phyloP scores from a whole-genome alignment of 1,284 basidiomycete genomes.

The Chalciporus sp. region DNA sequence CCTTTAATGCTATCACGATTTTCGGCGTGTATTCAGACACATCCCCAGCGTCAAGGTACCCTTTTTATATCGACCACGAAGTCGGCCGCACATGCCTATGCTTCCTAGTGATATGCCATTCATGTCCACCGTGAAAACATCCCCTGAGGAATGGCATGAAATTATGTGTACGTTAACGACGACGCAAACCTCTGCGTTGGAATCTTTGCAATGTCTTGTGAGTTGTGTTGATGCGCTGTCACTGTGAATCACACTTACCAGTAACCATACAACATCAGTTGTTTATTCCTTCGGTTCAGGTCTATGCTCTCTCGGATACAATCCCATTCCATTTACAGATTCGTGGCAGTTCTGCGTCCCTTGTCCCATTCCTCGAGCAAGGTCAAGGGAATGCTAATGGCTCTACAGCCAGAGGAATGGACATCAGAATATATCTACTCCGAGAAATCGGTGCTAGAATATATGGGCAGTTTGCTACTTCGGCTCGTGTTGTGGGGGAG shows the following conservation, averaged over 20 bases:
- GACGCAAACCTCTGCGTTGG: conserved; percentile 23
- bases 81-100: conserved; percentile 28
- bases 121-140: conserved; percentile 33
- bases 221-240: conserved; percentile 11
- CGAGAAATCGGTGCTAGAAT: conserved; percentile 20
- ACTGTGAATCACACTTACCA: neutral
- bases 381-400: conserved; percentile 3
- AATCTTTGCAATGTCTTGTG: conserved; percentile 31
- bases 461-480: conserved; percentile 16
- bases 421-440: conserved; percentile 29
- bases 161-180: conserved; percentile 26
- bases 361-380: conserved; percentile 31
- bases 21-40: neutral
- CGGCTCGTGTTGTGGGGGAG: conserved; percentile 21
- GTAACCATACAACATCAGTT: conserved; percentile 17
- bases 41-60: conserved; percentile 26
- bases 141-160: conserved; percentile 36
- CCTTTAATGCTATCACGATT: neutral
- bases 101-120: conserved; percentile 28
- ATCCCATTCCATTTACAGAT: conserved; percentile 38
- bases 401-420: conserved; percentile 1
- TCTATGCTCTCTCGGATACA: conserved; percentile 30
- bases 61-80: conserved; percentile 27
- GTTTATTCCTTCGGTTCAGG: conserved; percentile 31
- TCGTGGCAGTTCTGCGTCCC: conserved; percentile 27